Evolutionary conservation across 768 basidiomycete genomes (phyloP).

Genomic region (Macrolepiota dolichaula): DNA sequence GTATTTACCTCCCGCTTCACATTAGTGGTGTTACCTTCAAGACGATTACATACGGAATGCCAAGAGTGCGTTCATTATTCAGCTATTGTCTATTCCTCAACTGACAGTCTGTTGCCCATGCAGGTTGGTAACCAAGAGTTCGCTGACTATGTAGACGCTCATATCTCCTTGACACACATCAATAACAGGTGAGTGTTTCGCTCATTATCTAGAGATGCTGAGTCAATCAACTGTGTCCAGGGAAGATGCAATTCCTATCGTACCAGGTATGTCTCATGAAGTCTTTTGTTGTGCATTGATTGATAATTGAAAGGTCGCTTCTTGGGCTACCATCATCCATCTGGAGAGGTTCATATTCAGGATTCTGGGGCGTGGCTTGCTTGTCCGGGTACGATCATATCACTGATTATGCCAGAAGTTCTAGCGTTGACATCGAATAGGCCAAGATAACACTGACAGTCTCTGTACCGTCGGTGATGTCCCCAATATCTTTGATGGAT

Average conservation of each 20-base stretch:
- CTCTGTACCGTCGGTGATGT: conserved; percentile 55
- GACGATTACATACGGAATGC: conserved; percentile 17
- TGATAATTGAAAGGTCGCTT: conserved; percentile 26
- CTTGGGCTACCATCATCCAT: conserved; percentile 45
- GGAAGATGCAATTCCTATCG: conserved; percentile 35
- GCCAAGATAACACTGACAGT: conserved; percentile 52
- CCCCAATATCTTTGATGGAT: conserved; percentile 41
- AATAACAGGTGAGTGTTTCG: conserved; percentile 43
- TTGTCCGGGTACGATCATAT: conserved; percentile 43
- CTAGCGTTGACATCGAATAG: conserved; percentile 31
- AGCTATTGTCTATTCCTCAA: neutral
- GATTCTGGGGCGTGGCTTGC: conserved; percentile 41
- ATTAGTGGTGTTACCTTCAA: conserved; percentile 10
- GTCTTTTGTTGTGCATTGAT: conserved; percentile 13
- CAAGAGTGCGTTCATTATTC: conserved; percentile 27
- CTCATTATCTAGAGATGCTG: neutral
- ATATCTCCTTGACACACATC: conserved; percentile 45
- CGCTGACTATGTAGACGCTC: conserved; percentile 50
- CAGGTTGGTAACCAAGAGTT: conserved; percentile 50
- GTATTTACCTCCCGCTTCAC: conserved; percentile 9
- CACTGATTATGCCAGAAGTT: neutral
- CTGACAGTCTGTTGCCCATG: neutral
- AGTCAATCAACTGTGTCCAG: conserved; percentile 15
- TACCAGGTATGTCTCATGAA: conserved; percentile 30
- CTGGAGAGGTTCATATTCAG: conserved; percentile 37